Evolutionary conservation across 257 asterid genomes (phyloP).

Genomic region (Jaltomata sinuosa): DNA sequence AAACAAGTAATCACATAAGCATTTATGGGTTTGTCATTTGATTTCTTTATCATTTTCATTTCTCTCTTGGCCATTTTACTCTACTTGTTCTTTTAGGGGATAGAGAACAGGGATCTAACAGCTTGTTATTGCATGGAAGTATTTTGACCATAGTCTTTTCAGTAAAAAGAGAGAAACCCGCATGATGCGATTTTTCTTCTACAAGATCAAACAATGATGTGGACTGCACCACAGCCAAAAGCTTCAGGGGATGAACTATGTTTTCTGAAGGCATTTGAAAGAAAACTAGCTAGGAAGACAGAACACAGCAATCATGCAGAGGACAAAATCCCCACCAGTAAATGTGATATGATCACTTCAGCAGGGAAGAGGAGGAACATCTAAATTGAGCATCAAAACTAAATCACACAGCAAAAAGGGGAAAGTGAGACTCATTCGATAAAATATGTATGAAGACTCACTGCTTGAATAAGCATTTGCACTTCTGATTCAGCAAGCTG

Average conservation of each 20-base stretch:
- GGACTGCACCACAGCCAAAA: no score
- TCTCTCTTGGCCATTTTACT: neutral
- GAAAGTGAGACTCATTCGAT: neutral
- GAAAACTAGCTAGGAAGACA: no score
- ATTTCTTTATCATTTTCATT: neutral
- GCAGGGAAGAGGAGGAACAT: neutral
- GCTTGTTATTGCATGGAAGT: neutral
- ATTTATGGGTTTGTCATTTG: neutral
- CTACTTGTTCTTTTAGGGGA: neutral
- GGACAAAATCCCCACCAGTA: neutral
- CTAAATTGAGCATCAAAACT: neutral
- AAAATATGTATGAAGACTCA: conserved; percentile 13
- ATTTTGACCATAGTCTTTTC: neutral
- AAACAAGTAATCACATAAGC: neutral
- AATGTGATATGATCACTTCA: neutral
- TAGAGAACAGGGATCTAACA: neutral
- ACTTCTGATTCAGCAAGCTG: conserved; percentile 66
- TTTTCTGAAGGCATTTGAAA: no score
- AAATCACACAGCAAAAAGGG: neutral
- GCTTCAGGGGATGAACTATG: no score
- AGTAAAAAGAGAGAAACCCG: no score
- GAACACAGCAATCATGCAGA: no score
- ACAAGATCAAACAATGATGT: no score
- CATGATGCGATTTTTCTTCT: no score
- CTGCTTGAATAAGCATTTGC: conserved; percentile 81